Conservation (phyloP, 345 rosid species). For the Erodium maritimum region DNA sequence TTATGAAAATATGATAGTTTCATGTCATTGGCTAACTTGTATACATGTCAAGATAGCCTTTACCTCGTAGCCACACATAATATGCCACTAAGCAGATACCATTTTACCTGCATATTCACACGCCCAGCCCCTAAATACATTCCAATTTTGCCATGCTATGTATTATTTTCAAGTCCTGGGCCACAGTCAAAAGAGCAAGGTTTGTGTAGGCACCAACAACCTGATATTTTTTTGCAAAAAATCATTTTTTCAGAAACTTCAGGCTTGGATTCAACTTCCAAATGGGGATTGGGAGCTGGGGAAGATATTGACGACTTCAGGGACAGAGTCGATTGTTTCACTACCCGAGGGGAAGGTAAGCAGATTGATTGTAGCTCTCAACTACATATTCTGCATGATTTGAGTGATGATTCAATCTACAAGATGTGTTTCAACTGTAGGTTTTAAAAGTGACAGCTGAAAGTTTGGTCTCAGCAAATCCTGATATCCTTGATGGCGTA, state of each 20-base stretch:
- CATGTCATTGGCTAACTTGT: conserved; percentile 2
- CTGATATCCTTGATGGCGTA: conserved; percentile 96
- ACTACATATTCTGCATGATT: conserved; percentile 7
- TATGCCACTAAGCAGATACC: neutral
- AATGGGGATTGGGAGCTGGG: conserved; percentile 86
- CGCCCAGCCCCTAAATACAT: neutral
- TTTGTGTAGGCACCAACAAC: neutral
- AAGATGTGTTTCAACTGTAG: conserved; percentile 21
- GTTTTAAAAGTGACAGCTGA: conserved; percentile 59
- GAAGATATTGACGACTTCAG: conserved; percentile 56
- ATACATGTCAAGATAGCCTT: neutral
- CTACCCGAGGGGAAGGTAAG: conserved; percentile 76
- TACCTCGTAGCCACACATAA: neutral
- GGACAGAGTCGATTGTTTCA: conserved; percentile 53
- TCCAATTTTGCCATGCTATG: neutral
- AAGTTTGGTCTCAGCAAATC: conserved; percentile 76
- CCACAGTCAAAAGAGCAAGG: neutral
- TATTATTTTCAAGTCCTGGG: conserved; percentile 1
- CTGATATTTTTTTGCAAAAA: conserved; percentile 9
- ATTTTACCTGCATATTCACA: conserved; percentile 1
- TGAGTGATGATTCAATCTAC: conserved; percentile 10
- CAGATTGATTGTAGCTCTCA: conserved; percentile 9
- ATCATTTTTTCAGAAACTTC: conserved; percentile 55
- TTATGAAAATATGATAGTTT: conserved; percentile 2
- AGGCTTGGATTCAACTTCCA: conserved; percentile 78